Evolutionary conservation across 805 yeast species (phyloP).

Genomic region (Candida argentea): DNA sequence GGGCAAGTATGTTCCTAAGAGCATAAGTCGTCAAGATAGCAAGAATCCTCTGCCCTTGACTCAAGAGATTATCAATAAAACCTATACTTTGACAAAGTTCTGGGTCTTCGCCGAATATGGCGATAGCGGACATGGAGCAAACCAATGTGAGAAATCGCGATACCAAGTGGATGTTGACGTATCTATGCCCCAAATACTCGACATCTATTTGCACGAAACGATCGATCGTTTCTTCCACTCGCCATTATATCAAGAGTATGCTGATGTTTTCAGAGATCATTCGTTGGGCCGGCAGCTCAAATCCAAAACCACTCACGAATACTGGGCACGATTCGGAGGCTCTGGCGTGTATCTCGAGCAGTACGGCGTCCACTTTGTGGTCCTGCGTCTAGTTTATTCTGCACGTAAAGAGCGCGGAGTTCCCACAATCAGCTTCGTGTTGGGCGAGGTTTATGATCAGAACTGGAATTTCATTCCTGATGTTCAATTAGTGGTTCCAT

Average conservation of each 20-base stretch:
- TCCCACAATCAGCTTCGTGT: slow-evolving; percentile 17
- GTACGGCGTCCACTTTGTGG: slow-evolving; percentile 38
- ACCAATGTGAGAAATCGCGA: no score
- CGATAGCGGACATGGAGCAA: no score
- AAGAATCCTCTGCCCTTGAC: no score
- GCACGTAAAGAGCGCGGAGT: slow-evolving; percentile 14
- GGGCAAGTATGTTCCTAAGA: no score
- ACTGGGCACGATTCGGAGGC: slow-evolving; percentile 41
- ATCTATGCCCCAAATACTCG: no score
- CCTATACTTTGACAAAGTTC: no score
- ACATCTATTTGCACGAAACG: no score
- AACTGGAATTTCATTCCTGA: slow-evolving; percentile 15
- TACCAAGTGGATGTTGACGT: no score
- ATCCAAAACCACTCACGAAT: slow-evolving; percentile 7
- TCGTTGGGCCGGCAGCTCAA: slow-evolving; percentile 3
- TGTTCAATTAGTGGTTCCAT: slow-evolving; percentile 15
- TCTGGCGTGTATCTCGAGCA: slow-evolving; percentile 45
- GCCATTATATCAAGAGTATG: slow-evolving; percentile 2
- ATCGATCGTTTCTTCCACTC: neutral
- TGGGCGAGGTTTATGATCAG: slow-evolving; percentile 14
- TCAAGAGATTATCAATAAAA: no score
- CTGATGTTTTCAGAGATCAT: slow-evolving; percentile 1
- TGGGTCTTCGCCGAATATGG: no score
- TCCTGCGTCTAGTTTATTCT: slow-evolving; percentile 21
- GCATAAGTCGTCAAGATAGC: no score